These are phyloP conservation scores for Carpinus fangiana DNA, from an alignment of 306 rosid genomes.

Conservation along the genomic window DNA sequence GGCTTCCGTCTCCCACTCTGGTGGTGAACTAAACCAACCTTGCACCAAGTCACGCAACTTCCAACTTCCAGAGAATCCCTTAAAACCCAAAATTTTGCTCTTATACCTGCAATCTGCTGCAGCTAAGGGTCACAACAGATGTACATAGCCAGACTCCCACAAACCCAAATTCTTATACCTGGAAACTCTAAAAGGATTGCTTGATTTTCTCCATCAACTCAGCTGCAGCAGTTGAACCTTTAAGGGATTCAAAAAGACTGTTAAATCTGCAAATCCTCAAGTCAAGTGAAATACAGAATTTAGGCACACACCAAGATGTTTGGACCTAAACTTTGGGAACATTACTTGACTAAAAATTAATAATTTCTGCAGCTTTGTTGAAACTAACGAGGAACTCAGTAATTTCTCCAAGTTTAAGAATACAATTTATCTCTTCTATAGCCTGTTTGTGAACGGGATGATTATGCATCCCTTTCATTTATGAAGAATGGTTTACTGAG, in stretches of 20 bases:
- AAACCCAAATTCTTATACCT: neutral
- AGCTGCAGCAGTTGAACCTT: neutral
- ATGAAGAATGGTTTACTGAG: neutral
- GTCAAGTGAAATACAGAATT: neutral
- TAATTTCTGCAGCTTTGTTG: neutral
- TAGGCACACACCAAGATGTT: neutral
- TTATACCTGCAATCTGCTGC: neutral
- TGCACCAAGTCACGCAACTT: neutral
- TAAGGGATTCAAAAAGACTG: neutral
- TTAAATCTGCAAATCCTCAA: neutral
- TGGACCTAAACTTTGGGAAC: neutral
- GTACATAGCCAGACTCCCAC: neutral
- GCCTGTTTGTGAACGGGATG: neutral
- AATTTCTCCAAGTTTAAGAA: neutral
- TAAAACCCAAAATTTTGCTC: neutral
- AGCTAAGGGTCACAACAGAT: neutral
- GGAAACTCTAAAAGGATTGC: neutral
- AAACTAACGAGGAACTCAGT: no score
- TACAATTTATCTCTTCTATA: neutral
- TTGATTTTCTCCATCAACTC: neutral
- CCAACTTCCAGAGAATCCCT: neutral
- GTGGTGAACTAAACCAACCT: neutral
- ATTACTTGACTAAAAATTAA: neutral
- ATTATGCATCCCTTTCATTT: neutral
- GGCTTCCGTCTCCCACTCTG: neutral